phyloP scores from a whole-genome alignment of 805 yeast genomes.

The Wickerhamiella occidentalis region DNA sequence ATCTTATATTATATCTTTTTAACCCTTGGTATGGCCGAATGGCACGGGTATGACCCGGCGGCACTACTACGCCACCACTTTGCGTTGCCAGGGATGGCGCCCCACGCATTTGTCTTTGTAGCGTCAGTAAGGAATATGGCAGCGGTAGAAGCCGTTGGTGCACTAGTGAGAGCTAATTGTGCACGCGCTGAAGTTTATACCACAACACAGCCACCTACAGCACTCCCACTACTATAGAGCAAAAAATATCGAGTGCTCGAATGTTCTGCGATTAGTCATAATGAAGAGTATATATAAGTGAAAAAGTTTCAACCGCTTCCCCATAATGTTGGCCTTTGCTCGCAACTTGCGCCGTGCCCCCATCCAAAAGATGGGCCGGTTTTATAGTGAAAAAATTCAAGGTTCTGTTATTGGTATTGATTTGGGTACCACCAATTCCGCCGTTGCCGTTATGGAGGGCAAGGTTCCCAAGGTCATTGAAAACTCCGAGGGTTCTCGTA shows the following conservation, averaged over 20 bases:
- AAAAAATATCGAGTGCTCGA: constrained; percentile 2
- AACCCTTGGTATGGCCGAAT: neutral
- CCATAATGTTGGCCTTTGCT: constrained; percentile 10
- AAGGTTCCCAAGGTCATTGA: constrained; percentile 65
- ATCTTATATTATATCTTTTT: neutral
- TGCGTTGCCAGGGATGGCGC: constrained; percentile 2
- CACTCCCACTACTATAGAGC: neutral
- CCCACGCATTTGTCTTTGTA: neutral
- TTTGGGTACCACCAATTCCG: constrained; percentile 82
- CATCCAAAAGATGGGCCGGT: constrained; percentile 24
- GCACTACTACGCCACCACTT: neutral
- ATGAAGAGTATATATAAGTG: neutral
- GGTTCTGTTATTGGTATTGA: constrained; percentile 73
- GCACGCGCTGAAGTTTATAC: neutral
- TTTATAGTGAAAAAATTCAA: constrained; percentile 40
- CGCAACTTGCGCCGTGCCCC: constrained; percentile 11
- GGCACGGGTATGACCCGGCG: constrained; percentile 1
- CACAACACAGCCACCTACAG: neutral
- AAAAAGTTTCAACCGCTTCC: neutral
- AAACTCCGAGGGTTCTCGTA: constrained; percentile 63
- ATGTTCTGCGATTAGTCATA: constrained; percentile 8
- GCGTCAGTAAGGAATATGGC: neutral
- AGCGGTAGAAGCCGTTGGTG: neutral
- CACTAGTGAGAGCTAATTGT: neutral
- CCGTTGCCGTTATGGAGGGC: constrained; percentile 77